Conservation (phyloP, 441 rosid genomes). For the Populus hybrid region DNA sequence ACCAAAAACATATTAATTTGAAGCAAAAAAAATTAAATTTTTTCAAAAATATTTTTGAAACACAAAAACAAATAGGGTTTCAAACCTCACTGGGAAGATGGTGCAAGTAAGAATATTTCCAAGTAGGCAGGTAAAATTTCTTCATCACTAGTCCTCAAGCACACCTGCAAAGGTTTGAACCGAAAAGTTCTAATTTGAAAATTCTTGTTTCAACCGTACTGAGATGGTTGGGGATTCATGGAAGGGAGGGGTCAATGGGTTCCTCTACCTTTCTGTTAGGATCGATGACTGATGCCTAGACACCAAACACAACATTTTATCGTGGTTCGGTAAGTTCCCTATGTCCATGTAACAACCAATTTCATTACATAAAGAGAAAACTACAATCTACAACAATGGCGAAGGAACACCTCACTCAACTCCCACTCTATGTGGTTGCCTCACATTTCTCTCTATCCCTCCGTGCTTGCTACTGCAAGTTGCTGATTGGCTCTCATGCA, state of each 20-base stretch:
- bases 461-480: not conserved
- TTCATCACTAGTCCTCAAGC: not conserved
- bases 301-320: not conserved
- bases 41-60: too few species aligned
- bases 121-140: not conserved
- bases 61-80: not conserved
- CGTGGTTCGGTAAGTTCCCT: not conserved
- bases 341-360: not conserved
- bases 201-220: not conserved
- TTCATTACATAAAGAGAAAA: not conserved
- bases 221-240: not conserved
- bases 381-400: not conserved
- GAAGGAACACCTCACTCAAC: not conserved
- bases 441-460: not conserved
- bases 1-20: too few species aligned
- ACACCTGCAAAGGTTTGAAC: not conserved
- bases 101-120: not conserved
- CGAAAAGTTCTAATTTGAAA: not conserved
- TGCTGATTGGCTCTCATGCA: not conserved
- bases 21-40: too few species aligned
- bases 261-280: not conserved
- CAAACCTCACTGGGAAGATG: not conserved
- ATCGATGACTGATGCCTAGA: not conserved
- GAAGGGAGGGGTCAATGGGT: not conserved
- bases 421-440: not conserved